Evolutionary conservation across 1,284 basidiomycete genomes (phyloP).

Genomic region (Retiboletus flavoniger): DNA sequence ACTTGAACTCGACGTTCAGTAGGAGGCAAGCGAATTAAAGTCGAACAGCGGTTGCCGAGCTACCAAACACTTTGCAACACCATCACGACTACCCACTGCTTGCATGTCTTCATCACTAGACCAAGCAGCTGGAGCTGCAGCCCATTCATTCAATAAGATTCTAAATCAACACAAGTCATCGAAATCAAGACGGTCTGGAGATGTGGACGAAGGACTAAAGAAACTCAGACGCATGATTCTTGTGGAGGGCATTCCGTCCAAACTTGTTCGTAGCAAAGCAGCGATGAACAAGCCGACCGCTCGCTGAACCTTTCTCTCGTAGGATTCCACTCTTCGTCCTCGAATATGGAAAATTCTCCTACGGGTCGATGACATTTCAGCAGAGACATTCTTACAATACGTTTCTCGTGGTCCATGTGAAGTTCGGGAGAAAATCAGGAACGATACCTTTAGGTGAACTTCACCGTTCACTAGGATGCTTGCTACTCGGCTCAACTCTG

Average conservation of each 20-base stretch:
- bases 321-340: slow-evolving; percentile 76
- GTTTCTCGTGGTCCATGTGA: slow-evolving; percentile 82
- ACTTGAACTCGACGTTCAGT: background rate
- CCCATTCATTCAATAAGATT: slow-evolving; percentile 76
- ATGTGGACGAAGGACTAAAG: slow-evolving; percentile 77
- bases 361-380: slow-evolving; percentile 72
- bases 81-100: background rate
- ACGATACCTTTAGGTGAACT: slow-evolving; percentile 73
- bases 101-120: slow-evolving; percentile 29
- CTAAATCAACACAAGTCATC: slow-evolving; percentile 66
- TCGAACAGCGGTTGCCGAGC: background rate
- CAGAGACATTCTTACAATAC: slow-evolving; percentile 77
- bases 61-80: slow-evolving; percentile 9
- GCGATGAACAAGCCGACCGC: background rate
- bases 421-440: slow-evolving; percentile 86
- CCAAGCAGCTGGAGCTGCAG: slow-evolving; percentile 43
- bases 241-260: slow-evolving; percentile 83
- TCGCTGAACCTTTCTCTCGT: slow-evolving; percentile 6
- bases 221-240: slow-evolving; percentile 81
- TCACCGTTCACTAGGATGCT: background rate
- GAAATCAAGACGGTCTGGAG: slow-evolving; percentile 61
- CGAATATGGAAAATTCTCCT: slow-evolving; percentile 92
- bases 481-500: slow-evolving; percentile 10
- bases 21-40: background rate
- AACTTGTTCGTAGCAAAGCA: slow-evolving; percentile 43